Conservation (phyloP, 345 rosid species). For the Corymbia maculata region DNA sequence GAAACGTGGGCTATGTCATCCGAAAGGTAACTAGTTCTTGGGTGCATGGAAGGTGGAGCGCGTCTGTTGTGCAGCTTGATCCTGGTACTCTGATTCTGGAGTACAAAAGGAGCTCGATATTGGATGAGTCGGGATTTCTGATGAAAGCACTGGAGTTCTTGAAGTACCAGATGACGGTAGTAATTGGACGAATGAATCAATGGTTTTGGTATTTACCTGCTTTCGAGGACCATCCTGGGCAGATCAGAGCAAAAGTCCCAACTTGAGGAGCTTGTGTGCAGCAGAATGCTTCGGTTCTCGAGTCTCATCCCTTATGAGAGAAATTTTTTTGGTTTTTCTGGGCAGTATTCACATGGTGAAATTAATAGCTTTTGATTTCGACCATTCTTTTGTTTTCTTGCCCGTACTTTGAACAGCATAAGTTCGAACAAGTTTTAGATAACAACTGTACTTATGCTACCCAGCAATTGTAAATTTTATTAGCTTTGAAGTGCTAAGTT, state of each 20-base stretch:
- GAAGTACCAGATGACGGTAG: conserved; percentile 11
- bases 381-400: not conserved
- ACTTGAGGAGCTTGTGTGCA: conserved; percentile 11
- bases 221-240: not conserved
- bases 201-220: conserved; percentile 11
- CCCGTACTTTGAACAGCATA: not conserved
- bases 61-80: conserved; percentile 57
- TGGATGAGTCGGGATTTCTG: conserved; percentile 37
- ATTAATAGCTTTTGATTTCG: not conserved
- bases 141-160: conserved; percentile 34
- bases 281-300: not conserved
- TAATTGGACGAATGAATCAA: conserved; percentile 9
- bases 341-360: not conserved
- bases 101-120: conserved; percentile 37
- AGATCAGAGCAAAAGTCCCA: conserved; percentile 17
- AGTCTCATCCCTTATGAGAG: conserved; percentile 34
- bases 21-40: conserved; percentile 47
- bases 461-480: not conserved
- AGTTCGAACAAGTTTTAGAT: not conserved
- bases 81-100: conserved; percentile 77
- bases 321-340: not conserved
- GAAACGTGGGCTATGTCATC: conserved; percentile 29
- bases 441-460: not conserved
- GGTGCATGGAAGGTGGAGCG: conserved; percentile 41
- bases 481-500: not conserved